phyloP scores from a whole-genome alignment of 2,329 filamentous ascomycete species.

The Monosporascus sp. region DNA sequence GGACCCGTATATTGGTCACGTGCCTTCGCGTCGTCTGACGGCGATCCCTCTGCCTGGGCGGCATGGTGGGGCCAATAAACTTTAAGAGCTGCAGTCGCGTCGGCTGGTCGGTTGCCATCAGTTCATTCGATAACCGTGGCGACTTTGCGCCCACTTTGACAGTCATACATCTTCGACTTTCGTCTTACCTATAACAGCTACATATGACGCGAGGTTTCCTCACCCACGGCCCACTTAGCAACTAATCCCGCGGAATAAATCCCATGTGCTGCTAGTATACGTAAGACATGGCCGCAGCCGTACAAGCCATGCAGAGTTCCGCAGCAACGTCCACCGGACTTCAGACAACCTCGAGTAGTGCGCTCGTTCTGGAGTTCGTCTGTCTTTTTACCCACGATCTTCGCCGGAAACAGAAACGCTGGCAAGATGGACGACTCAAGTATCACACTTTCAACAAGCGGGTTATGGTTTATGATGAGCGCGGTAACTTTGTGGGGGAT shows the following conservation, averaged over 20 bases:
- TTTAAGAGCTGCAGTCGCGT: neutral
- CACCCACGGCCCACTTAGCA: no score
- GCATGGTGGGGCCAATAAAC: neutral
- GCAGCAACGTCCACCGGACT: conserved; percentile 8
- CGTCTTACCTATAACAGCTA: neutral
- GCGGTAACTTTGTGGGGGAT: conserved; percentile 77
- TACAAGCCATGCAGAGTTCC: conserved; percentile 17
- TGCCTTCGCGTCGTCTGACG: neutral
- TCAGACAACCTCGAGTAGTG: conserved; percentile 28
- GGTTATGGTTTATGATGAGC: conserved; percentile 83
- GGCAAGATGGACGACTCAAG: conserved; percentile 86
- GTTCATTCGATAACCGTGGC: neutral
- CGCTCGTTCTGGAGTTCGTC: conserved; percentile 72
- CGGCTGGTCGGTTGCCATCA: neutral
- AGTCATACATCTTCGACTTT: neutral
- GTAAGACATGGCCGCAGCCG: conserved; percentile 14
- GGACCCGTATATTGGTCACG: neutral
- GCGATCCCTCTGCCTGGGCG: neutral
- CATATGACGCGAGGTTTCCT: neutral
- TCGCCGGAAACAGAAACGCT: conserved; percentile 80
- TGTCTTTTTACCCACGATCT: conserved; percentile 87
- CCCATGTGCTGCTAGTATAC: neutral
- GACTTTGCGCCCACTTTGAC: neutral
- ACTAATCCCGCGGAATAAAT: neutral
- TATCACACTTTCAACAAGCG: conserved; percentile 90